Conservation (phyloP, 2,329 filamentous ascomycete genomes). For the Beauveria varroae region DNA sequence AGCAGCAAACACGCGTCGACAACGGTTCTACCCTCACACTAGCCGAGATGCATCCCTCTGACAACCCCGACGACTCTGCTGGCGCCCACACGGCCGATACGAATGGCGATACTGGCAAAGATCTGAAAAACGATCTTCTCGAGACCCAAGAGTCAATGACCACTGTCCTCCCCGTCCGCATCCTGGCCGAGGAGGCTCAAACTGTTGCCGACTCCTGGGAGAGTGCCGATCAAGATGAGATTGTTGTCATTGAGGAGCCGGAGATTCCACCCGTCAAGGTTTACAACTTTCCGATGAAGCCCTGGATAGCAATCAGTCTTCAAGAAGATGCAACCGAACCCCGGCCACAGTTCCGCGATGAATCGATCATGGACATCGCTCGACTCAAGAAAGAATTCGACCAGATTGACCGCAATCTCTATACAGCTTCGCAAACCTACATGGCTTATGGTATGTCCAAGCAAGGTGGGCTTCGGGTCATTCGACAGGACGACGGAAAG, state of each 20-base stretch:
- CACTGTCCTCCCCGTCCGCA: constrained; percentile 38
- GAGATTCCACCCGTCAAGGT: constrained; percentile 63
- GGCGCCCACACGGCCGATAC: constrained; percentile 38
- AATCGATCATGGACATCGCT: constrained; percentile 85
- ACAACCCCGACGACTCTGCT: constrained; percentile 20
- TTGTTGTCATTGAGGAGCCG: constrained; percentile 58
- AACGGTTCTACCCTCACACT: constrained; percentile 30
- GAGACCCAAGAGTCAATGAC: constrained; percentile 25
- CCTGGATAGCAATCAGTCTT: constrained; percentile 85
- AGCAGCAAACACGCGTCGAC: constrained; percentile 39
- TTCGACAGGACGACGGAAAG: constrained; percentile 86
- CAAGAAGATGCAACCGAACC: constrained; percentile 47
- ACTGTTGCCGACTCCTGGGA: constrained; percentile 83
- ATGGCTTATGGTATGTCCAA: constrained; percentile 94
- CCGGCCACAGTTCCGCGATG: constrained; percentile 62
- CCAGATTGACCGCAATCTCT: constrained; percentile 89
- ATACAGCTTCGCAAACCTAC: constrained; percentile 80
- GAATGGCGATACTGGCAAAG: constrained; percentile 44
- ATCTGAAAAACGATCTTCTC: constrained; percentile 31
- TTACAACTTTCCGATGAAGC: constrained; percentile 93
- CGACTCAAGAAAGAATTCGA: constrained; percentile 96
- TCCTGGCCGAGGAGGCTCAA: constrained; percentile 47
- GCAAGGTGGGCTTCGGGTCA: constrained; percentile 85
- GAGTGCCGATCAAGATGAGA: constrained; percentile 68
- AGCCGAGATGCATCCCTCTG: constrained; percentile 12